A percentile compares a stretch with the other conserved stretches of the same genome.
Conservation (phyloP, 1,139 yeast genomes). For the Hemisphaericaspora lyxosophila region DNA sequence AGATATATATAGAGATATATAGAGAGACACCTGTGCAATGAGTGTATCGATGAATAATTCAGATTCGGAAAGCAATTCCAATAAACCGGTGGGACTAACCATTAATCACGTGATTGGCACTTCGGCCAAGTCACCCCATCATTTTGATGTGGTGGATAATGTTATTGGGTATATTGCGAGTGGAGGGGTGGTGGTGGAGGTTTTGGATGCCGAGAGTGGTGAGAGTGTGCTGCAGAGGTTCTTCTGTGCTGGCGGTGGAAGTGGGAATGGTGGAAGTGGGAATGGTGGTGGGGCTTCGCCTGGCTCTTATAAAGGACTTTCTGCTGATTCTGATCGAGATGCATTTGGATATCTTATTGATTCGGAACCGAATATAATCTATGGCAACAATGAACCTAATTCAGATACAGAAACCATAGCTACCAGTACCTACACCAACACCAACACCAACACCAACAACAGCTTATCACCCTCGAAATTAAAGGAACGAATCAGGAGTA, state of each 20-base stretch:
- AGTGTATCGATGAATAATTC: too few species aligned
- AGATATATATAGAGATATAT: too few species aligned
- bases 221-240: slow-evolving; percentile 39
- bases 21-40: too few species aligned
- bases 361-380: slow-evolving; percentile 22
- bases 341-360: slow-evolving; percentile 32
- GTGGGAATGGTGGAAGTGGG: background rate
- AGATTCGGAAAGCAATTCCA: too few species aligned
- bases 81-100: too few species aligned
- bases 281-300: too few species aligned
- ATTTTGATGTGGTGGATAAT: slow-evolving; percentile 41
- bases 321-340: slow-evolving; percentile 21
- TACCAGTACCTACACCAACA: slow-evolving; percentile 2
- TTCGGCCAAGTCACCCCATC: slow-evolving; percentile 28
- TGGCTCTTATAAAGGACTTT: background rate
- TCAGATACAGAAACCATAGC: too few species aligned
- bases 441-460: background rate
- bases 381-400: too few species aligned
- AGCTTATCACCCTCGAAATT: slow-evolving; percentile 37
- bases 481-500: slow-evolving; percentile 50
- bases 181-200: slow-evolving; percentile 62
- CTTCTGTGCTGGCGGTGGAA: slow-evolving; percentile 47
- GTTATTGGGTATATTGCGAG: slow-evolving; percentile 62
- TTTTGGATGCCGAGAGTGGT: slow-evolving; percentile 19
- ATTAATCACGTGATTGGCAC: slow-evolving; percentile 29